Conservation (phyloP, 345 rosid species). For the Ceriops decandra region DNA sequence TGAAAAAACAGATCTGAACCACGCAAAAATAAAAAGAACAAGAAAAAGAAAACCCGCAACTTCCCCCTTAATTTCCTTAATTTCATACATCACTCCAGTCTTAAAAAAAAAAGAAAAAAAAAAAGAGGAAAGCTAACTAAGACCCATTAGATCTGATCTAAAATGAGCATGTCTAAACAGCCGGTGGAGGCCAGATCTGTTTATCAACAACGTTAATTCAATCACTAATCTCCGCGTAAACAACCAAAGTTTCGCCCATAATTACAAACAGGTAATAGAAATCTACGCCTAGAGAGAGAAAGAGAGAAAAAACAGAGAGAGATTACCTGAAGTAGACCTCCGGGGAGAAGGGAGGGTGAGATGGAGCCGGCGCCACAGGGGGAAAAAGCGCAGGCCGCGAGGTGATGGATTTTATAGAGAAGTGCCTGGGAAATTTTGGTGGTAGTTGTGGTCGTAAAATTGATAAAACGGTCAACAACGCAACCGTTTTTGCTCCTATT, state of each 20-base stretch:
- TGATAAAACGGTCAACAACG: no score
- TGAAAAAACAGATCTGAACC: no score
- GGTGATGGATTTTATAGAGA: constrained; percentile 4
- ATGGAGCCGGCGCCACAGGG: constrained; percentile 23
- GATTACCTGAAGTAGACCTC: constrained; percentile 30
- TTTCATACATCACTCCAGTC: neutral
- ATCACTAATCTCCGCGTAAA: neutral
- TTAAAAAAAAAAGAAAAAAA: neutral
- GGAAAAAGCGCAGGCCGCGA: fast-evolving
- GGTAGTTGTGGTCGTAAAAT: neutral
- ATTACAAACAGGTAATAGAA: neutral
- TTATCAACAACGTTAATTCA: neutral
- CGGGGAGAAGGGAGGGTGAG: constrained; percentile 10
- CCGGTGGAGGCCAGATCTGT: neutral
- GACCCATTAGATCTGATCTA: constrained; percentile 28
- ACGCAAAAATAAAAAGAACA: neutral
- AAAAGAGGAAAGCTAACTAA: constrained; percentile 8
- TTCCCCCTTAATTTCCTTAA: neutral
- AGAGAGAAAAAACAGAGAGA: constrained; percentile 17
- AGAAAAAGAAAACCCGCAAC: neutral
- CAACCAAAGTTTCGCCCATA: neutral
- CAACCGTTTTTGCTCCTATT: no score
- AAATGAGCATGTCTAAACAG: neutral
- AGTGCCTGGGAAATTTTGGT: neutral
- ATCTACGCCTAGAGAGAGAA: neutral